Base-by-base conservation (phyloP, 1,284 basidiomycete species). In the Erythrobasidium hasegawianum region DNA sequence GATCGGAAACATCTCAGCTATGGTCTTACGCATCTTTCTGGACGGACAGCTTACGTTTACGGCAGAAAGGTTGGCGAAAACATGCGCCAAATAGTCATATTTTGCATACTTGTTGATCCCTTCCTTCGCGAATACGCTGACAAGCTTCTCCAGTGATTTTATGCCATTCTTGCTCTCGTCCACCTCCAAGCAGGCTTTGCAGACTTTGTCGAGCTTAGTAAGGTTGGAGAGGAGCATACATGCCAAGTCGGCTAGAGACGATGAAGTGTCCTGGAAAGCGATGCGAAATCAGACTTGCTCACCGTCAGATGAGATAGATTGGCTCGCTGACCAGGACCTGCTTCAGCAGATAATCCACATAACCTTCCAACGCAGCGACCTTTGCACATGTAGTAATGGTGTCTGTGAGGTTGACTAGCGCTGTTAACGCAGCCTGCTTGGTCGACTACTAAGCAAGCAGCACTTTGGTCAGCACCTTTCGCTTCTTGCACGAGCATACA, bases 181-280 rank as follows among this genome's bases (percentile, higher is more conserved):
- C 45, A 57, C 57, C 26, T 56, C 40, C 27, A 94, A 80, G 10
- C 97, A 79, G 1, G 82, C 77, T 1, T 85, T 80, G 70, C 88
- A 87, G 56, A 89, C 83, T 0, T 83, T 79, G 3, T 90, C 82
- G 59, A 90, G 86, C 13, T 89, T 85, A 14, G 92, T 91, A 49
- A 97, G 81, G 78, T 99, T 99, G 18, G 94, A 97, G 4, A 98
- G 83, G 0, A 98, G 83, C 96, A 99, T 98, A 38, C 90, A 86
- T 0, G 93, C 92, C 10, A 97, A 84, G 79, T 97, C 95, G 38
- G 93, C 91, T 18, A 97, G 85, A 59, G 90, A 85, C 2, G 94
- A 87, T 69, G 88, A 85, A 5, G 89, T 87, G 78, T 95, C 88
- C 93, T 96, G 72, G 9, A n/a, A 33, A 41, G 14, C 26, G 40